A percentile compares a stretch with the other conserved stretches of the same genome.
Conservation (phyloP, 306 rosid genomes). For the Adenanthera pavonina region DNA sequence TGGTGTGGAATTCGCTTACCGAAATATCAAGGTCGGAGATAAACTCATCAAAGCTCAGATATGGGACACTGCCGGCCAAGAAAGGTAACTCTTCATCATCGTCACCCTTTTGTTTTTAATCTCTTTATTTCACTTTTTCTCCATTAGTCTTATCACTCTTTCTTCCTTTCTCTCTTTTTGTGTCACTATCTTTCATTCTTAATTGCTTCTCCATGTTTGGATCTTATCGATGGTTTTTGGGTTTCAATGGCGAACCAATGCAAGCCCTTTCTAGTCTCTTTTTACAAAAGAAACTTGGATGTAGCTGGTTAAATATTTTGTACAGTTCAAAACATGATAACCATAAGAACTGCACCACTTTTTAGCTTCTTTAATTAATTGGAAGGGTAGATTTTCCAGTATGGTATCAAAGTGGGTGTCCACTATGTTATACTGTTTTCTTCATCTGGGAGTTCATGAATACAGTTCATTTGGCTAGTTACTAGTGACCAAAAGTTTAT, state of each 20-base stretch:
- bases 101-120: too few relatives aligned
- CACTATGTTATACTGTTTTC: neutral
- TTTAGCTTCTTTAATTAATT: neutral
- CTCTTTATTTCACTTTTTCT: neutral
- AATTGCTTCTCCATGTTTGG: neutral
- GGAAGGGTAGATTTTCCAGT: neutral
- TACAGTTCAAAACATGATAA: neutral
- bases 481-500: neutral
- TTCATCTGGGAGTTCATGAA: neutral
- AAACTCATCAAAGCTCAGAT: constrained; percentile 94
- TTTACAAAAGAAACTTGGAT: neutral
- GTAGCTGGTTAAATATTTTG: neutral
- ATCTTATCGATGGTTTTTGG: neutral
- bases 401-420: constrained; percentile 29
- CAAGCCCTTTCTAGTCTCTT: neutral
- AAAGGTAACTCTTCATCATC: constrained; percentile 49
- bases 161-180: neutral
- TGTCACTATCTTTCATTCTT: neutral
- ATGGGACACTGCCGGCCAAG: constrained; percentile 99
- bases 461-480: neutral
- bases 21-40: constrained; percentile 73
- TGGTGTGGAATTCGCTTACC: constrained; percentile 94
- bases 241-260: neutral
- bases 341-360: neutral
- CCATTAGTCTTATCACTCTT: neutral